Evolutionary conservation across 2,329 filamentous ascomycete genomes (phyloP), one percentile per base, ranked within the genome.

Genomic region (Stagonosporopsis rhizophila): DNA sequence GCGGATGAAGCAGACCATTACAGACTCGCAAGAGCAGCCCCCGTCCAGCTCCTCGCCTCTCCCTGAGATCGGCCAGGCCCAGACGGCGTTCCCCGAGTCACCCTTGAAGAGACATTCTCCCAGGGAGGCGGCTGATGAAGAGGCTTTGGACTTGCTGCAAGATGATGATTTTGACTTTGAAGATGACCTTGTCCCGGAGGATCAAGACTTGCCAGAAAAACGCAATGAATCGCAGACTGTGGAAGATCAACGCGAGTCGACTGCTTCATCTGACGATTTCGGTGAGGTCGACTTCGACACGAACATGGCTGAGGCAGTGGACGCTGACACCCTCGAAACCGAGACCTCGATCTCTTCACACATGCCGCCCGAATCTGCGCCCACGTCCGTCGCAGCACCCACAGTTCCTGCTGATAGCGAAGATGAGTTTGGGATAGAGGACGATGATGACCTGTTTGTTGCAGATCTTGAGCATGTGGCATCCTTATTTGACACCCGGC

Each of bases 381-480:
- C 40, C 11, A 34, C 28, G 25, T 19, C 44, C 46, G 47, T 35
- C 22, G 23, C 45, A 4, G 41, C 41, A n/a, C 39, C 48, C 32
- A 4, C 44, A 1, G 30, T 47, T 2, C 15, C 59, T 25, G 52
- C 62, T 44, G 64, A 58, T 4, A 74, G 69, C 44, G 75, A 75
- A 34, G 80, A 81, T 48, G 80, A 82, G 32, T 81, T 81, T 65
- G 79, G 71, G 4, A 59, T 76, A 45, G 75, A 80, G 51, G 80
- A 78, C 57, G 79, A 80, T 32, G 77, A 80, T 45, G 79, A 81
- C 50, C 62, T 84, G 6, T 82, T 86, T 62, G 81, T 78, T 4
- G 85, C 83, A 55, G 84, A 86, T 65, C 71, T 88, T 46, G 82
- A 87, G 60, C 80, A 85, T 49, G 77, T 87, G 35, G 79, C 83